Conservation (phyloP, 192 early-diverging fungal genomes). For the Umbelopsis isabellina region DNA sequence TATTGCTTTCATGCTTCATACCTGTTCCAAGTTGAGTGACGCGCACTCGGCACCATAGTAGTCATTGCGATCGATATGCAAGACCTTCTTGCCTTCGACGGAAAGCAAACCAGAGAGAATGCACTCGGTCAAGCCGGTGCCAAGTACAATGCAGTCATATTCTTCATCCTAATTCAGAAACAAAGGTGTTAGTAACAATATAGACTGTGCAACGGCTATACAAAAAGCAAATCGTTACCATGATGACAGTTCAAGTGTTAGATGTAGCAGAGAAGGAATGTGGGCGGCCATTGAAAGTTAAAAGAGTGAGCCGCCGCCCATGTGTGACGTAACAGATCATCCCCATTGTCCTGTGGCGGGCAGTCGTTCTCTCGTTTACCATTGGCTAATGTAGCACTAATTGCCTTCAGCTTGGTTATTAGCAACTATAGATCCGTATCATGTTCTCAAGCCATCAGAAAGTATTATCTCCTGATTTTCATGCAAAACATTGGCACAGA, state of each 20-base stretch:
- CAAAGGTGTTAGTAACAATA: neutral
- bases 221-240: neutral
- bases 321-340: conserved; percentile 19
- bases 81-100: conserved; percentile 90
- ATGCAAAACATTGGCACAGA: too few species aligned
- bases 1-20: too few species aligned
- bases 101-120: conserved; percentile 86
- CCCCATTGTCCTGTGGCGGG: neutral
- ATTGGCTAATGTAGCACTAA: too few species aligned
- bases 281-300: conserved; percentile 2
- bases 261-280: neutral
- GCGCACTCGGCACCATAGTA: conserved; percentile 99
- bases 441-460: too few species aligned
- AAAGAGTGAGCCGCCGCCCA: neutral
- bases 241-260: conserved; percentile 7
- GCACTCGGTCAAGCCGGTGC: conserved; percentile 90
- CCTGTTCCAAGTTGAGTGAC: conserved; percentile 95
- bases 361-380: too few species aligned
- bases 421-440: too few species aligned
- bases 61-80: conserved; percentile 93
- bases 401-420: too few species aligned
- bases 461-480: too few species aligned
- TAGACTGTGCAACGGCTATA: neutral
- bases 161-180: conserved; percentile 68
- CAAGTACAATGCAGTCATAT: conserved; percentile 89